Evolutionary conservation across 352 stramenopile genomes (phyloP), one percentile per base, ranked within the genome.

Genomic region (Globisporangium irregulare): DNA sequence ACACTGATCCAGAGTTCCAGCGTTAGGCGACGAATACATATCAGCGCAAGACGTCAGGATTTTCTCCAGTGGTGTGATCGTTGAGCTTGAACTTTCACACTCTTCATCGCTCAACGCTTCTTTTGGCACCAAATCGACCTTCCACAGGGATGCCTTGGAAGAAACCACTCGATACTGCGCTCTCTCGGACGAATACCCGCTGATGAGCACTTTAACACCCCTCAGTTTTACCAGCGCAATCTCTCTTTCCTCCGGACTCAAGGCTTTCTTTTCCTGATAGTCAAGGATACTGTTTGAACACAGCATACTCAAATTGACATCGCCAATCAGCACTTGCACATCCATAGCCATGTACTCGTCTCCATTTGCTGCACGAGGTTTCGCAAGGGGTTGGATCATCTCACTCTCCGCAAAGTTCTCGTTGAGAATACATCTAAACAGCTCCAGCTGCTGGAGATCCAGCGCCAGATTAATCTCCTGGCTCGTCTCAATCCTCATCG

Each of bases 401-500:
- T 84, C 71, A 15, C 64, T 53, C 10, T 68, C 68, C 18, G 64
- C 71, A 64, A 91, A 81, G 61, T 93, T 91, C 53, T 91, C 84
- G 32, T 87, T 74, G 1, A 84, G 46, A 46, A 93, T 73, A 25
- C 85, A 86, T n/a, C 72, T 71, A 9, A 91, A 58, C 15, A 93
- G 71, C 62, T 91, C 80, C 3, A 92, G 62, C 41, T 92, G 84
- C 32, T 86, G 80, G 8, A 81, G 76, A 66, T 92, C 86, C 1
- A 90, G 57, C 1, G 75, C 65, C 18, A 91, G 20, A n/a, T 62
- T 59, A 3, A 81, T 72, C n/a, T 53, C 70, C n/a, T 73, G 68
- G 8, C 43, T 54, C 10, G 38, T 71, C 67, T 59, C n/a, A 24
- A 75, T 56, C n/a, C 5, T 6, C 34, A 54, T 38, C 1, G 5